These are phyloP conservation scores for Diutina pseudorugosa DNA, from an alignment of 1,139 yeast genomes.

Conservation along the genomic window DNA sequence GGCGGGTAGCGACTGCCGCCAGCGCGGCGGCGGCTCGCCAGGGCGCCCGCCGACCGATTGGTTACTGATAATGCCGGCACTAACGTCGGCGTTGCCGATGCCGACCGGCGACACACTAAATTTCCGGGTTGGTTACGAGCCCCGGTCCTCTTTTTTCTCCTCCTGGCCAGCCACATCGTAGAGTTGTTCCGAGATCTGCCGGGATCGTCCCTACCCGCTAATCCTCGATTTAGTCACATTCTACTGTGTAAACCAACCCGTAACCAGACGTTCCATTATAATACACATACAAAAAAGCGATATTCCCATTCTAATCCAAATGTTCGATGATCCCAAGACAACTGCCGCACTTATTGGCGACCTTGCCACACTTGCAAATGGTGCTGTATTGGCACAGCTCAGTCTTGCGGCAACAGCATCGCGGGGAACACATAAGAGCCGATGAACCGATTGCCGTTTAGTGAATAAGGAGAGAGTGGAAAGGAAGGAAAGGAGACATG, in stretches of 20 bases:
- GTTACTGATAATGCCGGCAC: not conserved
- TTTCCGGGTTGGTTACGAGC: not conserved
- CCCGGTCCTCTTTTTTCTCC: not conserved
- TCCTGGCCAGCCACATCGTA: not conserved
- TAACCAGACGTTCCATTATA: not conserved
- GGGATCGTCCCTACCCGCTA: not conserved
- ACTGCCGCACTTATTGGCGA: slow-evolving; percentile 4
- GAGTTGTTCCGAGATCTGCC: not conserved
- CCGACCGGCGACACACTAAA: no score
- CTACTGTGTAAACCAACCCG: not conserved
- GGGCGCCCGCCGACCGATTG: not conserved
- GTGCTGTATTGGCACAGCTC: slow-evolving; percentile 3
- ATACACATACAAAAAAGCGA: not conserved
- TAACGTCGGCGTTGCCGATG: not conserved
- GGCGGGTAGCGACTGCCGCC: no score
- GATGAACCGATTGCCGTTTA: not conserved
- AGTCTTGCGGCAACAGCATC: not conserved
- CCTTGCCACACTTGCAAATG: slow-evolving; percentile 4
- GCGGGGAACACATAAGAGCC: slow-evolving; percentile 1
- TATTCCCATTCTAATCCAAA: not conserved
- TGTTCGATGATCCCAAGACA: slow-evolving; percentile 3
- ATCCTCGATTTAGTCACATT: no score
- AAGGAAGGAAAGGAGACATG: no score
- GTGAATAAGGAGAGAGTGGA: not conserved
- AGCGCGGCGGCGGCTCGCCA: no score